Base-by-base conservation (phyloP, 257 asterid species). In the Cynanchum wilfordii region DNA sequence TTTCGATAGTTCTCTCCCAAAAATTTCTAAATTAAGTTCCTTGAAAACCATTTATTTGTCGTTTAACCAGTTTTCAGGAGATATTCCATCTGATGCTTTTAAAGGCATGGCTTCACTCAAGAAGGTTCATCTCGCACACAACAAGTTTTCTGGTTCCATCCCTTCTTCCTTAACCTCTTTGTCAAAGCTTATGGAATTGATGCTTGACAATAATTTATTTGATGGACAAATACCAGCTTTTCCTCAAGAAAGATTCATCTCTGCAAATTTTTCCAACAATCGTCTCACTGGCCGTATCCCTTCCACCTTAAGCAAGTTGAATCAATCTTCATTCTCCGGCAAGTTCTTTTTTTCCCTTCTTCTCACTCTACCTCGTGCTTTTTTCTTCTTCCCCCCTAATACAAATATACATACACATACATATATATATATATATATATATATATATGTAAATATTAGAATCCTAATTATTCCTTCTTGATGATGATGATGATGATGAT, bases 211-310 rank as follows among this genome's bases (percentile, higher is more conserved):
- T 40, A 95, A 95, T 73, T 44, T 73, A 7, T 92, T 95, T 71
- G 79, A 75, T 24, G 97, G 96, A 0, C 60, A 56, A 22, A 79
- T 93, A 2, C 98, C 98, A 0, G 15, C 16, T 25, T 93, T 93
- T 76, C 55, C 22, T 2, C 73, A 64, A 15, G 80, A 70, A 6
- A 76, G 82, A 47, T 68, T 90, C 55, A 76, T 17, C 33, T 38
- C 22, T 1, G 76, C 86, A 33, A 86, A 87, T 79, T 84, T 82
- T 0, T 78, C 96, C 54, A 68, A 87, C 72, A 93, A 93, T 71
- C 42, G 68, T 5, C 75, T 93, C 76, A 59, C 75, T 44, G 98
- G 98, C 42, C 82, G 69, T 74, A 86, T 95, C 72, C 99, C 98
- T 57, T 8, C 15, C 25, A 60, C 75, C 75, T 82, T 90, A 66